phyloP scores from a whole-genome alignment of 805 yeast genomes.

The Cyberlindnera mrakii region DNA sequence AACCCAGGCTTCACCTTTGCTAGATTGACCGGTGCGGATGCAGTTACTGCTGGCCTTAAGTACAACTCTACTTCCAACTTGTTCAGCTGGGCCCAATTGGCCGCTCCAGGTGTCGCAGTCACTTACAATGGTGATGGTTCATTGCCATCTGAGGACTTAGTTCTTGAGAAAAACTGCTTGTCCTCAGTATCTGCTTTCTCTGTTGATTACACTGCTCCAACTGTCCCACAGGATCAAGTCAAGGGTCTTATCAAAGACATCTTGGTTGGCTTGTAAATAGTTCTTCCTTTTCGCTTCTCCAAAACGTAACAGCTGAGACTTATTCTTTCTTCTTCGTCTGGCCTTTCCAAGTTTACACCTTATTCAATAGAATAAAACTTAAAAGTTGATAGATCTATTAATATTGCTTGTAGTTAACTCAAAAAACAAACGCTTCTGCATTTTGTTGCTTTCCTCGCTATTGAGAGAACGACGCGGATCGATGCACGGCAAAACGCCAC shows the following conservation, averaged over 20 bases:
- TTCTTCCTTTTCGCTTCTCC: neutral
- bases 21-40: conserved; percentile 37
- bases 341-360: no score
- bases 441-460: no score
- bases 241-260: conserved; percentile 11
- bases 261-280: conserved; percentile 6
- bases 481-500: no score
- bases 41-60: conserved; percentile 6
- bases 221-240: conserved; percentile 11
- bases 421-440: no score
- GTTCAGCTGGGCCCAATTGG: conserved; percentile 15
- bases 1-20: conserved; percentile 38
- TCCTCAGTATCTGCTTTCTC: conserved; percentile 41
- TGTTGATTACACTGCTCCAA: conserved; percentile 32
- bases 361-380: no score
- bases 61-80: conserved; percentile 36
- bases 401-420: no score
- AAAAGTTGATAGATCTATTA: no score
- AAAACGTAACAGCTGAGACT: neutral
- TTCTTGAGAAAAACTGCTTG: conserved; percentile 31
- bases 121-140: conserved; percentile 37
- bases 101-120: conserved; percentile 22
- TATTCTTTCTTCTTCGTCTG: neutral
- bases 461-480: no score
- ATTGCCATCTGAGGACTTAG: conserved; percentile 36